A percentile compares a stretch with the other conserved stretches of the same genome.
phyloP scores from a whole-genome alignment of 2,329 filamentous ascomycete genomes.

The Cryphonectria japonica region DNA sequence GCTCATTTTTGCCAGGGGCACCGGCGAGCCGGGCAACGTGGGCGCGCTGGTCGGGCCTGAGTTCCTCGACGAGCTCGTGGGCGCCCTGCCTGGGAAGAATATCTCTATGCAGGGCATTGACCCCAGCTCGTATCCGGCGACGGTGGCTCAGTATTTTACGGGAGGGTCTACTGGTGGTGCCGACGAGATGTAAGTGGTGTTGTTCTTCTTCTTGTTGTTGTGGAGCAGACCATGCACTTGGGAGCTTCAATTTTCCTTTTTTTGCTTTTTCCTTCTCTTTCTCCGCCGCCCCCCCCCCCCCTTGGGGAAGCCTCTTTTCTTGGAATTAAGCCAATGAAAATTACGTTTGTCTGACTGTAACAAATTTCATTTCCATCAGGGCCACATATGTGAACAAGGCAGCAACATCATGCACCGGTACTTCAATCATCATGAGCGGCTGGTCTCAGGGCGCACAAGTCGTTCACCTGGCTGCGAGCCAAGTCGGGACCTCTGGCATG shows the following conservation, averaged over 20 bases:
- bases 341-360: neutral
- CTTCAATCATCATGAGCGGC: conserved; percentile 47
- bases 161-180: conserved; percentile 34
- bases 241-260: no score
- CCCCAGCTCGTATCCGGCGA: conserved; percentile 31
- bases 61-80: conserved; percentile 32
- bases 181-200: conserved; percentile 23
- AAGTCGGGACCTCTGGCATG: conserved; percentile 29
- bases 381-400: conserved; percentile 37
- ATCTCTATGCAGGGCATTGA: conserved; percentile 36
- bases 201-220: neutral
- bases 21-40: conserved; percentile 35
- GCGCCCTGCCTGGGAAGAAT: conserved; percentile 24
- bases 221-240: no score
- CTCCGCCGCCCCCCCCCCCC: no score
- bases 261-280: no score
- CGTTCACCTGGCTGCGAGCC: conserved; percentile 35
- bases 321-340: neutral
- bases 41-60: conserved; percentile 35
- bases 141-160: conserved; percentile 31
- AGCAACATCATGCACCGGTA: conserved; percentile 42
- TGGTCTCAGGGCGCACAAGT: conserved; percentile 41
- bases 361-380: conserved; percentile 33
- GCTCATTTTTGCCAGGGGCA: conserved; percentile 38
- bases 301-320: no score